Evolutionary conservation across 257 asterid genomes (phyloP).

Genomic region (Solanum acaule): DNA sequence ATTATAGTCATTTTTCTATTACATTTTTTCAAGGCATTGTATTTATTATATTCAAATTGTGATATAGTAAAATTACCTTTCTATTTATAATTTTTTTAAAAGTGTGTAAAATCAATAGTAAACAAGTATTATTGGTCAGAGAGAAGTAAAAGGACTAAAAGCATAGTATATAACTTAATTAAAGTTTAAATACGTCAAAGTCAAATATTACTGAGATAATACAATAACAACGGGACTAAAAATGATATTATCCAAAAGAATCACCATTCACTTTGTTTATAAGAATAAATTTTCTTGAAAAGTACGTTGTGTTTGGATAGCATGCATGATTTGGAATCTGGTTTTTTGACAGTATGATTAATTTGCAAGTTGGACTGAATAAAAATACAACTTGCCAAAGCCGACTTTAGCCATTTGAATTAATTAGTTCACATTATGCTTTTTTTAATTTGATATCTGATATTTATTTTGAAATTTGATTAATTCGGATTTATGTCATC

Average conservation of each 20-base stretch:
- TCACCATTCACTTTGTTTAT: background rate
- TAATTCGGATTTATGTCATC: fast-evolving
- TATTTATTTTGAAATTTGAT: background rate
- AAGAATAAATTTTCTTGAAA: background rate
- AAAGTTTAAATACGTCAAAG: background rate
- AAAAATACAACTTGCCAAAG: background rate
- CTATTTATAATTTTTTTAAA: no score
- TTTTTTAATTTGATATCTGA: fast-evolving
- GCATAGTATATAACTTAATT: background rate
- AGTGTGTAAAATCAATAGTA: no score
- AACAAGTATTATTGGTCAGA: no score
- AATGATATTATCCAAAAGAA: background rate
- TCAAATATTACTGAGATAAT: background rate
- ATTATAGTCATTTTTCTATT: no score
- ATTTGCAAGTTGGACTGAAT: background rate
- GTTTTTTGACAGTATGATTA: background rate
- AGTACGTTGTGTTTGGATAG: background rate
- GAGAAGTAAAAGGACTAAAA: background rate
- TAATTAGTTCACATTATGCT: background rate
- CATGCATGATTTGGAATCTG: background rate
- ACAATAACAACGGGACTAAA: background rate
- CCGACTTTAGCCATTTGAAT: background rate
- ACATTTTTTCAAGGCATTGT: no score
- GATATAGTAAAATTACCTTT: no score
- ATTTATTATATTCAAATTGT: no score